Percentiles rank a stretch among this genome's conserved stretches.
Conservation (phyloP, 2,329 filamentous ascomycete genomes). For the Alternaria conjuncta region DNA sequence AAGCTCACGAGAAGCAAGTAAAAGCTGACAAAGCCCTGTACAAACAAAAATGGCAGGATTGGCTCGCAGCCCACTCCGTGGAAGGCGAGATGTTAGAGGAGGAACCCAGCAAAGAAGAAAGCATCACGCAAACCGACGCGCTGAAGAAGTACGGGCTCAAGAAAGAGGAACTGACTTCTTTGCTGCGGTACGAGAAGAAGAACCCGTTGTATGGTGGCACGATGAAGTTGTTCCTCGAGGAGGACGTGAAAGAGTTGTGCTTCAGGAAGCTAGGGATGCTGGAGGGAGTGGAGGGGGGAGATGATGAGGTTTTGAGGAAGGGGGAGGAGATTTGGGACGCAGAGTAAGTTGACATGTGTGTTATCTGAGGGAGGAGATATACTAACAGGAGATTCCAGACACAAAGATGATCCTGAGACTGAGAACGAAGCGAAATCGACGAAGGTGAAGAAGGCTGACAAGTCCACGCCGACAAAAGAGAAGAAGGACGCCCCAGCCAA, state of each 20-base stretch:
- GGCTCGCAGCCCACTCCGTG: not conserved
- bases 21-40: conserved; percentile 5
- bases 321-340: conserved; percentile 15
- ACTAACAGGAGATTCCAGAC: not conserved
- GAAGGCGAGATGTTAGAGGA: conserved; percentile 3
- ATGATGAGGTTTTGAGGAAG: not conserved
- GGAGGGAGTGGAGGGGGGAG: not conserved
- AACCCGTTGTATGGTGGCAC: conserved; percentile 11
- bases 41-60: conserved; percentile 12
- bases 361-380: not conserved
- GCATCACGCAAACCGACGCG: conserved; percentile 22
- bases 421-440: not conserved
- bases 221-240: conserved; percentile 17
- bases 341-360: conserved; percentile 2
- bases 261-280: conserved; percentile 16
- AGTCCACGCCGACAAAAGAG: not conserved
- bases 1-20: not conserved
- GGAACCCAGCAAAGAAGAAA: conserved; percentile 7
- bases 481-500: not conserved
- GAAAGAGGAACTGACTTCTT: conserved; percentile 7
- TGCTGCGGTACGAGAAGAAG: conserved; percentile 14
- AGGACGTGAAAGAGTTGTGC: conserved; percentile 8
- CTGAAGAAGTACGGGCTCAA: conserved; percentile 20
- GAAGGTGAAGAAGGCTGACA: not conserved
- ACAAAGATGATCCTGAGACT: not conserved